Evolutionary conservation across 139 green algal genomes (phyloP).

Genomic region (Tetraselmis striata): DNA sequence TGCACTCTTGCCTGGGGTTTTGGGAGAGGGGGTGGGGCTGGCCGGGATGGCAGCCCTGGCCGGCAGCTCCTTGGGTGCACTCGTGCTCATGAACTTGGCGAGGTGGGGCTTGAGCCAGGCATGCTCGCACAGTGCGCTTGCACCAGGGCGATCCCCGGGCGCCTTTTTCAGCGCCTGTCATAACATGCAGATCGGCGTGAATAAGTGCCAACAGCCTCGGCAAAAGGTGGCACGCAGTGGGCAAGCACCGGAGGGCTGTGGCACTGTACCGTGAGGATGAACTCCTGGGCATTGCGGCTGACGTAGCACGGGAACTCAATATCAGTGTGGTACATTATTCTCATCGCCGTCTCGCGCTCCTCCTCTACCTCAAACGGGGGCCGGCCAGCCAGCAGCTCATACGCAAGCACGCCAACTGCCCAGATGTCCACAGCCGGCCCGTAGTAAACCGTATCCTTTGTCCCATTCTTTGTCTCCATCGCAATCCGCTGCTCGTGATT

Average conservation of each 20-base stretch:
- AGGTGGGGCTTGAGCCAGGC: neutral
- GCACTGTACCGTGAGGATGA: neutral
- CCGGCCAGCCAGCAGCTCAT: neutral
- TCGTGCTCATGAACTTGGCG: neutral
- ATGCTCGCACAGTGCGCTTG: neutral
- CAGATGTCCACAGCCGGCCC: neutral
- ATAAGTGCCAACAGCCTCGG: too few species aligned
- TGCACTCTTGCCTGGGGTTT: neutral
- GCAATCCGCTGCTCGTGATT: neutral
- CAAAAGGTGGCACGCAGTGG: too few species aligned
- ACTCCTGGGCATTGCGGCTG: neutral
- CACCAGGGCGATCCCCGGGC: neutral
- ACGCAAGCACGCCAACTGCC: neutral
- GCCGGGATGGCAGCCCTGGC: too few species aligned
- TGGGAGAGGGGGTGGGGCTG: neutral
- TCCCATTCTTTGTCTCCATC: neutral
- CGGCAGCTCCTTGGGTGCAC: too few species aligned
- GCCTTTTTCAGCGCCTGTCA: neutral
- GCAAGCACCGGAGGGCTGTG: too few species aligned
- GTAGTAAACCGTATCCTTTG: constrained; percentile 9
- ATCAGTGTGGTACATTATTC: neutral
- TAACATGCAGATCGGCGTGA: too few species aligned
- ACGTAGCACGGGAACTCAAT: neutral
- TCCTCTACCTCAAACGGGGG: neutral
- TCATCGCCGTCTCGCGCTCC: neutral